phyloP scores from a whole-genome alignment of 352 stramenopile species.

The Nothophytophthora sp. region DNA sequence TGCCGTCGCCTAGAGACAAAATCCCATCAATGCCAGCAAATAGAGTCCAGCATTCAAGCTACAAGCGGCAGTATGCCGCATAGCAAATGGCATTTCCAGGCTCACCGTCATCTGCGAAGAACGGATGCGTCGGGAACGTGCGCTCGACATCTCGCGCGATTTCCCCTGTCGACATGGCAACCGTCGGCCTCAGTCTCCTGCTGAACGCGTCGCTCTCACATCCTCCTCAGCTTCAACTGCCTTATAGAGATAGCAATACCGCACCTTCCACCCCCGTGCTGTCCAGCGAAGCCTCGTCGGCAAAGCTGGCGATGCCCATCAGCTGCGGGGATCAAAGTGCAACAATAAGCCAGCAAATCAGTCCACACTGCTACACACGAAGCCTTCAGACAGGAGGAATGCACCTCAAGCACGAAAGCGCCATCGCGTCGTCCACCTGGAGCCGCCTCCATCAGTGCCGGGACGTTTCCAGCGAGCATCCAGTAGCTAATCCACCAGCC shows the following conservation, averaged over 20 bases:
- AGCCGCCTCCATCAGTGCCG: conserved; percentile 24
- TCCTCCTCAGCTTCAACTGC: no score
- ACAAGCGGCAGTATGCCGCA: no score
- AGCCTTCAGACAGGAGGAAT: no score
- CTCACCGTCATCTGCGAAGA: conserved; percentile 49
- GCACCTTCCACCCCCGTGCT: conserved; percentile 64
- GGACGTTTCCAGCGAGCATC: conserved; percentile 31
- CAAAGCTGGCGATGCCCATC: conserved; percentile 29
- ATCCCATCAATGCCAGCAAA: conserved; percentile 5
- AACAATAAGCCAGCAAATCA: no score
- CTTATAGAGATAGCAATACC: no score
- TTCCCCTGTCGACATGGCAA: conserved; percentile 37
- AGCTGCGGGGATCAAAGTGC: no score
- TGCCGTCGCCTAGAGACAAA: conserved; percentile 47
- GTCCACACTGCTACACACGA: no score
- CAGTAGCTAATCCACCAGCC: conserved; percentile 38
- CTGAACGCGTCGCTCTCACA: no score
- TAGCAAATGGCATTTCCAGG: not conserved
- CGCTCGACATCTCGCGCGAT: conserved; percentile 74
- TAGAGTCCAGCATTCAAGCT: no score
- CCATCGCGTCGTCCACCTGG: conserved; percentile 1
- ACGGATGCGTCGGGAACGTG: conserved; percentile 60
- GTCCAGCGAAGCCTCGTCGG: conserved; percentile 38
- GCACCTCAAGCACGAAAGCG: no score
- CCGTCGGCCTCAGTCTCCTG: not conserved